phyloP scores from a whole-genome alignment of 2,329 filamentous ascomycete genomes.

The Diaporthe sp. region DNA sequence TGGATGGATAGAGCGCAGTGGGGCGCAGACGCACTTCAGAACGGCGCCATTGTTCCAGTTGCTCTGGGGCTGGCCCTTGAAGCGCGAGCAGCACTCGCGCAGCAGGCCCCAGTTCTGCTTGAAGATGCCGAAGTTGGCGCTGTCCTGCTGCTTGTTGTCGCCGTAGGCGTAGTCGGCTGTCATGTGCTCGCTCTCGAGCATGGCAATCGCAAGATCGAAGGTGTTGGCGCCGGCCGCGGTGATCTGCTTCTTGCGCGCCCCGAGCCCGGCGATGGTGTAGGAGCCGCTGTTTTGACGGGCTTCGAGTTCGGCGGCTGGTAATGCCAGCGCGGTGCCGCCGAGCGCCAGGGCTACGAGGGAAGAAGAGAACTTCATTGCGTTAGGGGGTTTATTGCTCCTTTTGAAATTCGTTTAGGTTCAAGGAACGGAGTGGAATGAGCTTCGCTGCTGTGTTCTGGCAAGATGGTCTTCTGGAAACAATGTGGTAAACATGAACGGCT shows the following conservation, averaged over 20 bases:
- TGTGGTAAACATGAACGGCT: background rate
- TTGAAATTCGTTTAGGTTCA: background rate
- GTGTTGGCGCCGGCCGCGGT: background rate
- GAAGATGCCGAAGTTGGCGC: slow-evolving; percentile 21
- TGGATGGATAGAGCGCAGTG: background rate
- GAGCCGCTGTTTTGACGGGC: slow-evolving; percentile 16
- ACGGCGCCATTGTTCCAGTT: slow-evolving; percentile 10
- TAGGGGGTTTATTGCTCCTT: background rate
- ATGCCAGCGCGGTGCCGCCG: background rate
- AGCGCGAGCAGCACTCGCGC: slow-evolving; percentile 18
- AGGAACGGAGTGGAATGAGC: background rate
- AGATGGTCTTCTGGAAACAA: background rate
- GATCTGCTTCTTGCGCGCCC: slow-evolving; percentile 3
- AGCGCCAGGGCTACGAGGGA: background rate
- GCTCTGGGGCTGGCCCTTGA: slow-evolving; percentile 17
- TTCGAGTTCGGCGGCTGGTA: slow-evolving; percentile 11
- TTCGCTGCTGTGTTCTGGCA: background rate
- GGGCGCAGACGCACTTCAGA: background rate
- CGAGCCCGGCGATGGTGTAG: slow-evolving; percentile 13
- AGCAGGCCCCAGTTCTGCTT: slow-evolving; percentile 21
- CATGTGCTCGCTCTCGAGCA: slow-evolving; percentile 10
- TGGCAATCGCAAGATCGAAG: background rate
- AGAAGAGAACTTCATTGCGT: background rate
- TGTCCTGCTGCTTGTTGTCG: slow-evolving; percentile 27
- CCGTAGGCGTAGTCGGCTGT: slow-evolving; percentile 14